phyloP scores from a whole-genome alignment of 202 grass and related monocot genomes.

The Hordeum pubiflorum region DNA sequence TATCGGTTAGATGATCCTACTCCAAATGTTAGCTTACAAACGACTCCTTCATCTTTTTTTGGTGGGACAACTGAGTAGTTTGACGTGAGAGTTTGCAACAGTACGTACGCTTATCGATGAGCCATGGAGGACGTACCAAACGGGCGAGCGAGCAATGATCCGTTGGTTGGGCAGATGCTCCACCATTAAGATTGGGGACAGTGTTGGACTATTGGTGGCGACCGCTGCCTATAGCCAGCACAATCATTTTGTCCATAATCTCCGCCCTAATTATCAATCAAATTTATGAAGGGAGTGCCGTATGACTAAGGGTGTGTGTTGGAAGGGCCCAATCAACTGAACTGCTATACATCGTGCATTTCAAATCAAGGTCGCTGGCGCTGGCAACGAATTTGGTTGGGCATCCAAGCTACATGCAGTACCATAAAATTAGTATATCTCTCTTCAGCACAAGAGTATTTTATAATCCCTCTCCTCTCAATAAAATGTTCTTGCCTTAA shows the following conservation, averaged over 20 bases:
- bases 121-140: background rate
- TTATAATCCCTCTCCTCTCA: too few species aligned
- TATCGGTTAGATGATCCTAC: background rate
- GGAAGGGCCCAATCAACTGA: background rate
- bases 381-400: background rate
- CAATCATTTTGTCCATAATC: slow-evolving; percentile 43
- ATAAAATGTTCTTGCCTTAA: background rate
- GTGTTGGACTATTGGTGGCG: background rate
- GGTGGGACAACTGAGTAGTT: background rate
- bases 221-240: slow-evolving; percentile 8
- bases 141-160: slow-evolving; percentile 18
- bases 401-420: background rate
- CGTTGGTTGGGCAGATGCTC: slow-evolving; percentile 21
- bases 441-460: background rate
- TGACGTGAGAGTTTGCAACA: slow-evolving; percentile 3
- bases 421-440: background rate
- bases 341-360: background rate
- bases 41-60: background rate
- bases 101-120: slow-evolving; percentile 2
- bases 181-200: slow-evolving; percentile 5
- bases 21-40: background rate
- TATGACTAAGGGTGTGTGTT: slow-evolving; percentile 1
- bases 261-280: slow-evolving; percentile 2
- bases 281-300: background rate
- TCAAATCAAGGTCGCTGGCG: background rate